phyloP scores from a whole-genome alignment of 495 filamentous ascomycete species.

The Trichoderma erinaceum region DNA sequence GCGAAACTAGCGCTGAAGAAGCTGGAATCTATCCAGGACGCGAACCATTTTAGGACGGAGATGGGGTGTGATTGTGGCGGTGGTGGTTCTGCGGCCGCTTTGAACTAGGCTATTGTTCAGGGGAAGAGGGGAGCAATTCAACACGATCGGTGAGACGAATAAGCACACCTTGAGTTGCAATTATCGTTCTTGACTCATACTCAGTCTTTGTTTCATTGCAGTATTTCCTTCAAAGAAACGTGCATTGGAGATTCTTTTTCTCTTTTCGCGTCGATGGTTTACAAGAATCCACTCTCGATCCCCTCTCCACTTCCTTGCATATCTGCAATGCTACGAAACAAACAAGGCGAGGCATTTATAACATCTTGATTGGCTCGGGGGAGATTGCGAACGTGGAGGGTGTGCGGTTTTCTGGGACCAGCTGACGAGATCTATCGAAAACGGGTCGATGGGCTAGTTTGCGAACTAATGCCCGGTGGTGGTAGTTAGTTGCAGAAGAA shows the following conservation, averaged over 20 bases:
- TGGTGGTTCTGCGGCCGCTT: neutral
- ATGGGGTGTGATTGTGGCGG: constrained; percentile 58
- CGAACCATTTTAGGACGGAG: constrained; percentile 51
- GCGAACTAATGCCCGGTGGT: neutral
- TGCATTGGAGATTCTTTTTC: neutral
- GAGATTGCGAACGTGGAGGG: neutral
- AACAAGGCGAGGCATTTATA: neutral
- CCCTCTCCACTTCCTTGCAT: neutral
- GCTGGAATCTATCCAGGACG: constrained; percentile 48
- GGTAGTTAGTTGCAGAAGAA: neutral
- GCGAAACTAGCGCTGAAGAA: constrained; percentile 57
- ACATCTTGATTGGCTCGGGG: neutral
- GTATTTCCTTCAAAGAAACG: neutral
- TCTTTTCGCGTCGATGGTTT: neutral
- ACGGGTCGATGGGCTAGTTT: neutral
- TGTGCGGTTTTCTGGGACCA: neutral
- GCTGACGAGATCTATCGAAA: constrained; percentile 5
- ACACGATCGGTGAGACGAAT: neutral
- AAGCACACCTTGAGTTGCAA: no score
- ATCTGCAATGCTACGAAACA: no score
- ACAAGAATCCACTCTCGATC: neutral
- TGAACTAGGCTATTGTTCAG: neutral
- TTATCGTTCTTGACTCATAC: no score
- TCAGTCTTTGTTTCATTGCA: neutral
- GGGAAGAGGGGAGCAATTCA: neutral